Evolutionary conservation across 495 filamentous ascomycete genomes (phyloP), one percentile per base, ranked within the genome.

Genomic region (Hypoxylon fuscum): DNA sequence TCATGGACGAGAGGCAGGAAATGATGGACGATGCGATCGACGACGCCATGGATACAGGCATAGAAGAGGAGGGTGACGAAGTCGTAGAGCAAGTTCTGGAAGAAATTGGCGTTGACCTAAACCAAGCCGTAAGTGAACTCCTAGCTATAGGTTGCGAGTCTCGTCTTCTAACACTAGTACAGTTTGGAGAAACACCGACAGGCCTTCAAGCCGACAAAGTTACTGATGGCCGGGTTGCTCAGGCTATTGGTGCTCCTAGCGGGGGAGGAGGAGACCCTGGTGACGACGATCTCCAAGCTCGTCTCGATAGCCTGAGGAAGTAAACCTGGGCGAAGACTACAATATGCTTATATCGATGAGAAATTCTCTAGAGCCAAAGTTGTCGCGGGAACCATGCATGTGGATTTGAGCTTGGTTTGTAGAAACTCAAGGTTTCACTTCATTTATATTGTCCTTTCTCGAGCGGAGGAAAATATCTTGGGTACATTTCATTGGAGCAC

Each of bases 11-110:
- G 77, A 84, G 95, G 57, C 92, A 98, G 77, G 95, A 98, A 71
- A 98, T 98, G 91, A 97, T 98, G 96, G 95, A 97, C 71, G 96
- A 98, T 76, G 95, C 92, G n/a, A 96, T 98, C 45, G 96, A 98
- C 74, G 96, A 98, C 72, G 95, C 93, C 34, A 98, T 94, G 46
- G 95, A 96, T 12, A 82, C 97, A 23, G 93, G 95, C 50, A 86
- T 95, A 52, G 90, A 93, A 61, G 92, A 92, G 64, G 90, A 93
- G 71, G 91, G 92, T 8, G 95, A 98, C 59, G 96, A 98, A 76
- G 90, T 98, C 40, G 91, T 98, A 21, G 93, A 96, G 71, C 91
- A 97, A 71, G 90, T 98, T 4, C 74, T 98, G 68, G 96, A 98
- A 76, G 95, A 97, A 75, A 96, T 98, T 69, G 95, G 95, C 31